Percentiles rank a stretch among this genome's conserved stretches.
Evolutionary conservation across 345 rosid genomes (phyloP).

Genomic region (Euclidium syriacum): DNA sequence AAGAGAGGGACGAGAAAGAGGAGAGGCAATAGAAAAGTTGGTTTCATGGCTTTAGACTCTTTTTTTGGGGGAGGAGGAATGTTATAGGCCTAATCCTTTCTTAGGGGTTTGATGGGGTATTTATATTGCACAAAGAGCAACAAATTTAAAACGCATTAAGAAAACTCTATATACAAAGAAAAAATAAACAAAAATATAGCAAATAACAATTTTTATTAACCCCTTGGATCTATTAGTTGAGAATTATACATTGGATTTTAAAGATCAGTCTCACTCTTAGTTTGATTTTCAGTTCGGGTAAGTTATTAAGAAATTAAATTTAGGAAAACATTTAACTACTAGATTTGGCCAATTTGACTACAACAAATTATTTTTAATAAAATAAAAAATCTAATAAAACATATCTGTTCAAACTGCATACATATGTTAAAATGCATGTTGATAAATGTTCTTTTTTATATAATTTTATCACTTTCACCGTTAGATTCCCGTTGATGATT

Average conservation of each 20-base stretch:
- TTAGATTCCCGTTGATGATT: too few relatives aligned
- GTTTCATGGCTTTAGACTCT: slow-evolving; percentile 28
- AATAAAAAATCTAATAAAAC: too few relatives aligned
- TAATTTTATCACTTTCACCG: too few relatives aligned
- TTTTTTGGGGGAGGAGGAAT: not conserved
- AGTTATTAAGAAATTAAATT: too few relatives aligned
- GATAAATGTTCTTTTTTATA: too few relatives aligned
- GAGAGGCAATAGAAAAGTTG: slow-evolving; percentile 24
- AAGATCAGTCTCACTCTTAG: too few relatives aligned
- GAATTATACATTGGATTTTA: not conserved
- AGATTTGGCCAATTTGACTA: too few relatives aligned
- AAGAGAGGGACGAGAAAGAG: slow-evolving; percentile 37
- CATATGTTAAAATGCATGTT: too few relatives aligned
- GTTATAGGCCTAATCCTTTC: not conserved
- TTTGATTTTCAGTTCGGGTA: too few relatives aligned
- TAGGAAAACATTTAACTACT: too few relatives aligned
- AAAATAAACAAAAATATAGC: not conserved
- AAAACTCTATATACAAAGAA: not conserved
- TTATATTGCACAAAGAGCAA: slow-evolving; percentile 14
- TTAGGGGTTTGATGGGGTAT: slow-evolving; percentile 17
- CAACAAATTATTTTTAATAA: too few relatives aligned
- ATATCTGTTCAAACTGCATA: too few relatives aligned
- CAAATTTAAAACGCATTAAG: not conserved
- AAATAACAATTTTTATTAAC: not conserved
- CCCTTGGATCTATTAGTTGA: slow-evolving; percentile 1